Evolutionary conservation across 73 alveolate species (phyloP).

Genomic region (Paramecium tetraurelia): DNA sequence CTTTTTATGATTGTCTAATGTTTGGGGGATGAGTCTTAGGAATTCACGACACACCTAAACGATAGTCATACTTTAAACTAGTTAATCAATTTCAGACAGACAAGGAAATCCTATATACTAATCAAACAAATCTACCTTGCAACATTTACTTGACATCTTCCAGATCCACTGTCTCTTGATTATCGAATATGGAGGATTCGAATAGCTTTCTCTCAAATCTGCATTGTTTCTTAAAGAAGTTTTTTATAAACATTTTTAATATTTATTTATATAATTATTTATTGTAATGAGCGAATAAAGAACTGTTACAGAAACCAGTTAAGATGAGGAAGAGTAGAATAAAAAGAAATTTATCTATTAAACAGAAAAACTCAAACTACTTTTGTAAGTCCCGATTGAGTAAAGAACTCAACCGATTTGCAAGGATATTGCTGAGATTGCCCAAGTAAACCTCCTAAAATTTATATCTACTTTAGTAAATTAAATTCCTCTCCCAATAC

Average conservation of each 20-base stretch:
- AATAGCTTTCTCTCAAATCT: slow-evolving; percentile 29
- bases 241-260: slow-evolving; percentile 28
- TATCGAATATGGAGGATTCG: background rate
- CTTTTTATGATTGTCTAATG: background rate
- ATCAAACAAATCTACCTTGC: background rate
- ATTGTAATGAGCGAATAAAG: background rate
- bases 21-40: background rate
- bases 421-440: background rate
- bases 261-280: background rate
- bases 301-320: background rate
- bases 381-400: background rate
- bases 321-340: background rate
- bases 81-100: background rate
- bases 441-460: background rate
- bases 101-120: background rate
- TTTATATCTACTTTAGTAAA: background rate
- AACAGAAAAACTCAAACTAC: background rate
- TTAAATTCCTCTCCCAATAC: slow-evolving; percentile 39
- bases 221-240: background rate
- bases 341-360: background rate
- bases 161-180: slow-evolving; percentile 19
- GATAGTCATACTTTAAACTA: slow-evolving; percentile 40
- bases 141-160: slow-evolving; percentile 32
- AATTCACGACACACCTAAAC: slow-evolving; percentile 20
- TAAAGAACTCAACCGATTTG: background rate